A percentile compares a stretch with the other conserved stretches of the same genome.
Evolutionary conservation across 78 protist genomes (phyloP).

Genomic region (Polysphondylium violaceum): DNA sequence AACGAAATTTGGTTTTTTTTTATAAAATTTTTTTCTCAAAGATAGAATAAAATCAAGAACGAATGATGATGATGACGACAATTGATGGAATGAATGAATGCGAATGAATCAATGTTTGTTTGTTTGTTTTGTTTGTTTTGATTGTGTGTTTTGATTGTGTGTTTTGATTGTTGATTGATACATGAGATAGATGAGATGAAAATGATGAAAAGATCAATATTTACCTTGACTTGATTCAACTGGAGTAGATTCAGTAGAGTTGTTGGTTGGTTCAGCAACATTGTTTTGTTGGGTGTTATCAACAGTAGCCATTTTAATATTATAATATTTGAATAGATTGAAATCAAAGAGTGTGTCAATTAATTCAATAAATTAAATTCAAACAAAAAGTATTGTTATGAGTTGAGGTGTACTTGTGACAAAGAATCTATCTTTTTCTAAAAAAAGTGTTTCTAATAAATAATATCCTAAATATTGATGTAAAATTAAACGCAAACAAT

Average conservation of each 20-base stretch:
- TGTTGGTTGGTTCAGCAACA: constrained; percentile 12
- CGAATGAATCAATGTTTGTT: background rate
- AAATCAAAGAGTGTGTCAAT: constrained; percentile 5
- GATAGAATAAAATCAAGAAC: background rate
- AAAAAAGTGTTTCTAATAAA: background rate
- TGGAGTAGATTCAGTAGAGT: background rate
- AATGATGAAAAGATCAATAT: background rate
- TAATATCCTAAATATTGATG: background rate
- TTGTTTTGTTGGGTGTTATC: background rate
- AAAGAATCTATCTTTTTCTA: background rate
- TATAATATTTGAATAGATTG: background rate
- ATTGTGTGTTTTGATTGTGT: no score
- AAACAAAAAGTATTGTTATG: background rate
- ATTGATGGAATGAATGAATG: background rate
- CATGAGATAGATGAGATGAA: background rate
- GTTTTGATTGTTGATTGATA: background rate
- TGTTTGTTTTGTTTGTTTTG: background rate
- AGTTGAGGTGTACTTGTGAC: no score
- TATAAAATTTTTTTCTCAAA: background rate
- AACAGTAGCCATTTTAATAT: constrained; percentile 11
- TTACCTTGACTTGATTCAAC: constrained; percentile 17
- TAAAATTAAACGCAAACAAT: background rate
- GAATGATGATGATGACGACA: background rate
- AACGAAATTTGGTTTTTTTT: background rate
- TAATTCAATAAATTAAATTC: background rate